Percentiles rank a stretch among this genome's conserved stretches.
Evolutionary conservation across 2,329 filamentous ascomycete species (phyloP).

Genomic region (Neocatenulostroma microsporum): DNA sequence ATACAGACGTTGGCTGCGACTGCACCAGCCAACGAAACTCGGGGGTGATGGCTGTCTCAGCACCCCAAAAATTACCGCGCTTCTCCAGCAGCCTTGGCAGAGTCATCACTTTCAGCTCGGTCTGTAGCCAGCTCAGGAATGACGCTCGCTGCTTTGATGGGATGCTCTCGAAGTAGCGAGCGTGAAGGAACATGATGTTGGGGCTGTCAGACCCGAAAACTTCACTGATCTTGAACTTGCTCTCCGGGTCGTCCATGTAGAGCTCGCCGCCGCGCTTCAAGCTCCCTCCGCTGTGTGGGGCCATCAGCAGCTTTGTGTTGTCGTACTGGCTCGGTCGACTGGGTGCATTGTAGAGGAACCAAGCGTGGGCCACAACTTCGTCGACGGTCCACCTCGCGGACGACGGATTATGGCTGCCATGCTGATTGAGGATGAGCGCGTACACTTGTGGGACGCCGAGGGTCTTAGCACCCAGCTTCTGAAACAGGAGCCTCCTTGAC

Average conservation of each 20-base stretch:
- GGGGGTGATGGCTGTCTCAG: conserved; percentile 1
- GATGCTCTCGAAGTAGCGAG: background rate
- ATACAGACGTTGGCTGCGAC: background rate
- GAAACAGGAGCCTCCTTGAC: conserved; percentile 1
- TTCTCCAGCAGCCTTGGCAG: background rate
- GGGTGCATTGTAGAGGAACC: conserved; percentile 4
- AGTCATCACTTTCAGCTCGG: background rate
- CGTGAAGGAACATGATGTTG: background rate
- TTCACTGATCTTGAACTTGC: background rate
- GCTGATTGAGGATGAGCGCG: background rate
- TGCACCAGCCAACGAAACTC: conserved; percentile 6
- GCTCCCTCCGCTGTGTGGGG: background rate
- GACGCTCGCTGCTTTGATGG: no score
- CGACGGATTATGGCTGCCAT: background rate
- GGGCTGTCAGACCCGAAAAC: background rate
- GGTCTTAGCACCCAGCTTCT: background rate
- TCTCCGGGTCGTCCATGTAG: conserved; percentile 1
- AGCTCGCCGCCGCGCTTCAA: background rate
- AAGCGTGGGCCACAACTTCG: conserved; percentile 1
- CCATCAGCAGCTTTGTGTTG: background rate
- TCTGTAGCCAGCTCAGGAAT: no score
- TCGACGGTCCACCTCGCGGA: background rate
- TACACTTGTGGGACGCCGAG: background rate
- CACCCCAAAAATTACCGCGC: no score
- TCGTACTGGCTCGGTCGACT: background rate